A percentile compares a stretch with the other conserved stretches of the same genome.
Evolutionary conservation across 768 basidiomycete genomes (phyloP).

Genomic region (Pisolithus tinctorius): DNA sequence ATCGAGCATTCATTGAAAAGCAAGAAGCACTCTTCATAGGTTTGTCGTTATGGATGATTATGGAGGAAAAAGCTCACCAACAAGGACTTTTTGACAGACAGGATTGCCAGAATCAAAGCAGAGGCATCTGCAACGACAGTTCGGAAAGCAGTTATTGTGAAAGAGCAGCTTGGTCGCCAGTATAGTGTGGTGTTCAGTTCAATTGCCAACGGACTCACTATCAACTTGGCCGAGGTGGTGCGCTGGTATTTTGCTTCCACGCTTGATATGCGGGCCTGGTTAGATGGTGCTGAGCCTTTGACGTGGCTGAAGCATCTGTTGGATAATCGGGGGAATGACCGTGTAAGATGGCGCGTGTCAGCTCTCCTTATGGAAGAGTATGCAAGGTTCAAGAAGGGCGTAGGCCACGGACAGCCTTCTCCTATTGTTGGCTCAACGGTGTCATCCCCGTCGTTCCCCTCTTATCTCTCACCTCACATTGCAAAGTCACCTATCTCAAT

Average conservation of each 20-base stretch:
- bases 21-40: constrained; percentile 55
- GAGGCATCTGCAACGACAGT: constrained; percentile 46
- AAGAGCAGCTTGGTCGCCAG: constrained; percentile 58
- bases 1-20: constrained; percentile 43
- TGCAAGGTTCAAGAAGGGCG: constrained; percentile 33
- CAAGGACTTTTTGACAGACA: constrained; percentile 35
- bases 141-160: constrained; percentile 58
- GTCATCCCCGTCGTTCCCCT: constrained; percentile 11
- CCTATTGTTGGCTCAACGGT: constrained; percentile 6
- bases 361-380: constrained; percentile 69
- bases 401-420: constrained; percentile 8
- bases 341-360: constrained; percentile 57
- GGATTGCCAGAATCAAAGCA: constrained; percentile 46
- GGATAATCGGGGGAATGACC: constrained; percentile 37
- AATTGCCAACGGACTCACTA: constrained; percentile 23
- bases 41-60: constrained; percentile 22
- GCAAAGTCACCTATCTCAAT: constrained; percentile 13
- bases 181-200: constrained; percentile 49
- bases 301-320: constrained; percentile 67
- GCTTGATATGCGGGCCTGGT: constrained; percentile 36
- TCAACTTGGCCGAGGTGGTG: constrained; percentile 45
- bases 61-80: neutral
- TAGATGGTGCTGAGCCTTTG: constrained; percentile 63
- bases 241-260: constrained; percentile 59
- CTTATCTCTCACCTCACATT: constrained; percentile 9